A percentile compares a stretch with the other conserved stretches of the same genome.
These are phyloP conservation scores for Lathyrus tuberosus DNA, from an alignment of 306 rosid genomes.

Conservation along the genomic window DNA sequence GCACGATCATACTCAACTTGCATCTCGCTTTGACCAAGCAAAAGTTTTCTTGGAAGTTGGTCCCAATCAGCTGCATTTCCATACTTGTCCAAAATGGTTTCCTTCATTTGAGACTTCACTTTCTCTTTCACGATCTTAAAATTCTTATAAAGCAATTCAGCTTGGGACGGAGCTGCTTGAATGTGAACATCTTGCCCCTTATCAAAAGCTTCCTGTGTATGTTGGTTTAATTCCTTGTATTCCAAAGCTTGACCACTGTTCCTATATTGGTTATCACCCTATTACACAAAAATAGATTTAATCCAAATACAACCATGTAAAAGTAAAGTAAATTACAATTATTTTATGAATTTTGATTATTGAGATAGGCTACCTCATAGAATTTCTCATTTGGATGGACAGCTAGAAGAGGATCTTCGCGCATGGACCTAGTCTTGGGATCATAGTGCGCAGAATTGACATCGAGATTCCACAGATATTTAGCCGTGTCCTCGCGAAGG, in stretches of 20 bases:
- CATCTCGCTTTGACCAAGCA: conserved; percentile 64
- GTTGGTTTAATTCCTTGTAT: conserved; percentile 32
- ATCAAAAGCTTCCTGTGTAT: conserved; percentile 35
- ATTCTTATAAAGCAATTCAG: conserved; percentile 47
- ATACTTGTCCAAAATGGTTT: conserved; percentile 37
- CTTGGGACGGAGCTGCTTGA: conserved; percentile 72
- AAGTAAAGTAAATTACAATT: neutral
- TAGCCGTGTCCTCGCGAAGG: conserved; percentile 37
- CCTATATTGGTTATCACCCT: conserved; percentile 57
- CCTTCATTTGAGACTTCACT: conserved; percentile 58
- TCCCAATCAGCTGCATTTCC: conserved; percentile 32
- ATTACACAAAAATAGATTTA: neutral
- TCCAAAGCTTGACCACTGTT: conserved; percentile 40
- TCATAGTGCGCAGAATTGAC: conserved; percentile 34
- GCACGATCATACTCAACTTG: conserved; percentile 61
- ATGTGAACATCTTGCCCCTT: conserved; percentile 63
- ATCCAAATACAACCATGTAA: neutral
- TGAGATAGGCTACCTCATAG: conserved; percentile 42
- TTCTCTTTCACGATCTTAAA: conserved; percentile 54
- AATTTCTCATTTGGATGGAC: conserved; percentile 72
- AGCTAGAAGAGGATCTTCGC: conserved; percentile 70
- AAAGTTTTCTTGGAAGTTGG: conserved; percentile 57
- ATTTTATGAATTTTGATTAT: neutral
- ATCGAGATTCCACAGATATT: conserved; percentile 39
- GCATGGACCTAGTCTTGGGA: conserved; percentile 62